phyloP scores from a whole-genome alignment of 345 rosid species.

The Eucalyptus victrix region DNA sequence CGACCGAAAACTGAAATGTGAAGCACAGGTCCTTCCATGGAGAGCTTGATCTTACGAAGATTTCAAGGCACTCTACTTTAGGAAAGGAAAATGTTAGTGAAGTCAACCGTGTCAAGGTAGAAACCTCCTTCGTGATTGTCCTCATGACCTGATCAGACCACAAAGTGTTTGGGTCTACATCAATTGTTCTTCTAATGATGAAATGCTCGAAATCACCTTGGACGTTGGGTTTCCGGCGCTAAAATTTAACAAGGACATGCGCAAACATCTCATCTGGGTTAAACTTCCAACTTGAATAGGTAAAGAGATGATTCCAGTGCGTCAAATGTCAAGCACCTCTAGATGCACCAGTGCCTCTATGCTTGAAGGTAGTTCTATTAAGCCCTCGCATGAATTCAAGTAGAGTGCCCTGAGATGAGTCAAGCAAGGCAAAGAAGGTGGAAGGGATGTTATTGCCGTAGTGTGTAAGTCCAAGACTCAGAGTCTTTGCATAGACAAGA shows the following conservation, averaged over 20 bases:
- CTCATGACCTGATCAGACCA: not conserved
- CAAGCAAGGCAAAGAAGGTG: not conserved
- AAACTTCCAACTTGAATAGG: not conserved
- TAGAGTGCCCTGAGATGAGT: slow-evolving; percentile 1
- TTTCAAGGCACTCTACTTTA: not conserved
- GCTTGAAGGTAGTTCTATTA: not conserved
- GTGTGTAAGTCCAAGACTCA: not conserved
- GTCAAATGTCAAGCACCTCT: not conserved
- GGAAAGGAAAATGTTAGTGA: not conserved
- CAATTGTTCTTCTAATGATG: not conserved
- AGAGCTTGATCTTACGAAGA: not conserved
- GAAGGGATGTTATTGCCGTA: not conserved
- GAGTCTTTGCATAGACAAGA: not conserved
- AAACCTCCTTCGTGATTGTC: not conserved
- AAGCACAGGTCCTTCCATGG: not conserved
- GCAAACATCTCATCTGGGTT: not conserved
- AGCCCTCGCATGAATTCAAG: not conserved
- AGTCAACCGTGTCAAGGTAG: not conserved
- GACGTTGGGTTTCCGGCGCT: not conserved
- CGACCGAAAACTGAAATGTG: not conserved
- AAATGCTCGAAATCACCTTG: not conserved
- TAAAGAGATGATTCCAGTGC: not conserved
- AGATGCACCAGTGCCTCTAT: not conserved
- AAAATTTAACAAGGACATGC: not conserved
- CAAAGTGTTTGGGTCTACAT: not conserved